A percentile compares a stretch with the other conserved stretches of the same genome.
Evolutionary conservation across 2,329 filamentous ascomycete genomes (phyloP).

Genomic region (Aspergillus hortae): DNA sequence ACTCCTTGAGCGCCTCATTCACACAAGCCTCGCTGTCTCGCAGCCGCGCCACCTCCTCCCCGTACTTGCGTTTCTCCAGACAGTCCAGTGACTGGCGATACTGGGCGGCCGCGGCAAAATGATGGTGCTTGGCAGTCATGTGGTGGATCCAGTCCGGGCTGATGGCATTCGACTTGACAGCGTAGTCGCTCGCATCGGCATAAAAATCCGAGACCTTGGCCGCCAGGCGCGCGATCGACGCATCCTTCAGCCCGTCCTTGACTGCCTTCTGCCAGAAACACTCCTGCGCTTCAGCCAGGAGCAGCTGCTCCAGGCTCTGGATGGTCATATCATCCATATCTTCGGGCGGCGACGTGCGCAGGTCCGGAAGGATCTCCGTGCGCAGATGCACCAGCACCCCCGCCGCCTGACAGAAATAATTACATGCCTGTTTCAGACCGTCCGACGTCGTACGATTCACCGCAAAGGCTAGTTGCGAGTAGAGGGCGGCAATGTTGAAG

Average conservation of each 20-base stretch:
- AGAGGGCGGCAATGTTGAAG: slow-evolving; percentile 89
- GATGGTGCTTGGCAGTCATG: slow-evolving; percentile 93
- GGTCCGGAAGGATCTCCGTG: slow-evolving; percentile 71
- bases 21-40: slow-evolving; percentile 78
- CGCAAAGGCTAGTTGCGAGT: slow-evolving; percentile 83
- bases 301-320: slow-evolving; percentile 75
- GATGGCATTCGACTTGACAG: slow-evolving; percentile 82
- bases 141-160: slow-evolving; percentile 97
- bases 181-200: slow-evolving; percentile 75
- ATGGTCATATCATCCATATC: slow-evolving; percentile 92
- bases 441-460: slow-evolving; percentile 75
- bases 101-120: slow-evolving; percentile 93
- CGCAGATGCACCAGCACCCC: slow-evolving; percentile 79
- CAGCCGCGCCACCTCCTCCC: slow-evolving; percentile 87
- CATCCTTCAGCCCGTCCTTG: slow-evolving; percentile 89
- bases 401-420: slow-evolving; percentile 83
- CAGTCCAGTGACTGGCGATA: slow-evolving; percentile 88
- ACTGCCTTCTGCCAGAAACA: slow-evolving; percentile 98
- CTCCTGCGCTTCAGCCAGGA: slow-evolving; percentile 91
- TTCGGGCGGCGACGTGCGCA: slow-evolving; percentile 80
- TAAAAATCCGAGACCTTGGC: slow-evolving; percentile 91
- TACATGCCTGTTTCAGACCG: slow-evolving; percentile 81
- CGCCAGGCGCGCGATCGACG: slow-evolving; percentile 84
- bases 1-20: slow-evolving; percentile 81
- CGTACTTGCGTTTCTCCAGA: slow-evolving; percentile 88